A percentile compares a stretch with the other conserved stretches of the same genome.
phyloP scores from a whole-genome alignment of 1,139 yeast species.

The Diutina scorzettiae region DNA sequence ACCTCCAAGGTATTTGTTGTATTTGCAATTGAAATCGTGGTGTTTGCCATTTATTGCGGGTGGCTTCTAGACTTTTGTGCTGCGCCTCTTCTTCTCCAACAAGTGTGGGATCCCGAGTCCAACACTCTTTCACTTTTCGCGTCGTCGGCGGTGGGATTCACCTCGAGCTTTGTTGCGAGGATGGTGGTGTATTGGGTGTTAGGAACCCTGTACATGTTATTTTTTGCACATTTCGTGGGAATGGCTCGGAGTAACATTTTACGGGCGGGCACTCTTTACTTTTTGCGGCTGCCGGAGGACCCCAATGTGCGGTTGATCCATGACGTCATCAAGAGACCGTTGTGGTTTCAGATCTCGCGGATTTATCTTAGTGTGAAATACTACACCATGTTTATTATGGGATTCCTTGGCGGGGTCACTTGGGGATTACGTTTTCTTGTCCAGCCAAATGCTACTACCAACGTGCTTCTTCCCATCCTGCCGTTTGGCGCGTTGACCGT shows the following conservation, averaged over 20 bases:
- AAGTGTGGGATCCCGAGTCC: conserved; percentile 12
- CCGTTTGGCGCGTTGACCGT: background rate
- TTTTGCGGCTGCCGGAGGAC: conserved; percentile 90
- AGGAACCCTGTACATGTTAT: conserved; percentile 82
- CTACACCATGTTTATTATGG: conserved; percentile 58
- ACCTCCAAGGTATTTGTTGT: conserved; percentile 66
- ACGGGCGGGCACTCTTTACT: conserved; percentile 82
- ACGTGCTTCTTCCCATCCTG: conserved; percentile 10
- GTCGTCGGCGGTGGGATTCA: conserved; percentile 10
- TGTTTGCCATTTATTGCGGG: conserved; percentile 86
- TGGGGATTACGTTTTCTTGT: conserved; percentile 35
- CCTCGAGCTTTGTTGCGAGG: background rate
- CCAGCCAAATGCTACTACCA: conserved; percentile 8
- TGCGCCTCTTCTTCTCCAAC: conserved; percentile 35
- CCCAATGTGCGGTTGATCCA: conserved; percentile 83
- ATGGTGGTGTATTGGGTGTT: conserved; percentile 37
- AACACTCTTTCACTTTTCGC: conserved; percentile 15
- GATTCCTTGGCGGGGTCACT: conserved; percentile 65
- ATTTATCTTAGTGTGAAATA: conserved; percentile 66
- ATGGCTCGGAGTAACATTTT: conserved; percentile 64
- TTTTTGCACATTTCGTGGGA: conserved; percentile 77
- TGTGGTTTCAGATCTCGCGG: conserved; percentile 59
- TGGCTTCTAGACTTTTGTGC: conserved; percentile 58
- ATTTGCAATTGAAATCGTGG: conserved; percentile 65
- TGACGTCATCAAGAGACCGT: conserved; percentile 73